A percentile compares a stretch with the other conserved stretches of the same genome.
phyloP scores from a whole-genome alignment of 2,329 filamentous ascomycete genomes.

The Calonectria henricotiae region DNA sequence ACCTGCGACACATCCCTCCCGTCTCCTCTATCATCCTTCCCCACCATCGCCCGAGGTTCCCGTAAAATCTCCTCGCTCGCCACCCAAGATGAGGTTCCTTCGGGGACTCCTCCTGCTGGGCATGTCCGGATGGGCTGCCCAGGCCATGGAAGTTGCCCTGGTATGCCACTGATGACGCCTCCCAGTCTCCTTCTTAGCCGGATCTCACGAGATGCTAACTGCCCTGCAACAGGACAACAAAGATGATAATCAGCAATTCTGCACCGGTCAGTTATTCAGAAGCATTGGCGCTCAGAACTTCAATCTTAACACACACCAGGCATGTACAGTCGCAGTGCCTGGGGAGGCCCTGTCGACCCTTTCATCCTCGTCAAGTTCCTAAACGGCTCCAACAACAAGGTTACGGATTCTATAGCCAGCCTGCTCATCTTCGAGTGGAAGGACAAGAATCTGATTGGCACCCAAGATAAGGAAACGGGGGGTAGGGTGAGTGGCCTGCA shows the following conservation, averaged over 20 bases:
- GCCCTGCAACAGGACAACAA: slow-evolving; percentile 76
- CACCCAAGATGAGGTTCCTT: slow-evolving; percentile 70
- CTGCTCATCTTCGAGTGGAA: slow-evolving; percentile 95
- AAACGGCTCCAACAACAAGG: slow-evolving; percentile 70
- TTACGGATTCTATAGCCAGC: slow-evolving; percentile 82
- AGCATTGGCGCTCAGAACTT: neutral
- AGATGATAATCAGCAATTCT: slow-evolving; percentile 85
- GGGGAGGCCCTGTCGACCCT: slow-evolving; percentile 90
- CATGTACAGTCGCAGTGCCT: slow-evolving; percentile 93
- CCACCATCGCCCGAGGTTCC: slow-evolving; percentile 37
- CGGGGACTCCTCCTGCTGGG: slow-evolving; percentile 68
- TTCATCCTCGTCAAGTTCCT: slow-evolving; percentile 91
- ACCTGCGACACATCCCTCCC: slow-evolving; percentile 20
- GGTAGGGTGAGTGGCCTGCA: slow-evolving; percentile 65
- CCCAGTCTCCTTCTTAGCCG: neutral
- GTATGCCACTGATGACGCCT: slow-evolving; percentile 59
- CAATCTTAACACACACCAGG: slow-evolving; percentile 63
- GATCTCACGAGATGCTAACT: slow-evolving; percentile 46
- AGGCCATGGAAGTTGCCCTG: slow-evolving; percentile 73
- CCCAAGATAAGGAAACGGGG: slow-evolving; percentile 71
- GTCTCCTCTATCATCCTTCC: slow-evolving; percentile 13
- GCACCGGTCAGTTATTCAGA: slow-evolving; percentile 69
- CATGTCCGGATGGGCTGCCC: slow-evolving; percentile 69
- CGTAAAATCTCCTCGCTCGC: slow-evolving; percentile 31
- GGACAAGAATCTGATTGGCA: slow-evolving; percentile 85